Percentiles rank a stretch among this genome's conserved stretches.
Conservation (phyloP, 345 rosid species). For the Ceriops decandra region DNA sequence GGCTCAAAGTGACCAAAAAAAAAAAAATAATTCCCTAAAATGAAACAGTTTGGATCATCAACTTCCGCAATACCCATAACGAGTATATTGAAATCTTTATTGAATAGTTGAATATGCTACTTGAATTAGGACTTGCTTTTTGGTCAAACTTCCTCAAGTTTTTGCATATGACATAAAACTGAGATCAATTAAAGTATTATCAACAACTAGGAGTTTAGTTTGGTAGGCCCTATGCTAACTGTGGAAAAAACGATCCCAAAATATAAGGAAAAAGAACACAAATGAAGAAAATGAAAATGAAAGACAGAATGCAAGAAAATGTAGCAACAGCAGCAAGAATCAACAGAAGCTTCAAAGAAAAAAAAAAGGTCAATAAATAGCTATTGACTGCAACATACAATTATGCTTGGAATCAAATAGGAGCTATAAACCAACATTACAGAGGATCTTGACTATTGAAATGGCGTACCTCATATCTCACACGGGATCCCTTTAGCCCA, state of each 20-base stretch:
- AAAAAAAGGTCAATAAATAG: background rate
- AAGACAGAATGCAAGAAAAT: background rate
- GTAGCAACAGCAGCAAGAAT: background rate
- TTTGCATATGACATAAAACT: no score
- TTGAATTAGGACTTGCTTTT: no score
- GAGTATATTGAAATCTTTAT: no score
- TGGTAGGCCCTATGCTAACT: no score
- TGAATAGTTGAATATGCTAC: no score
- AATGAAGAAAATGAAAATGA: no score
- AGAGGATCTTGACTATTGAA: background rate
- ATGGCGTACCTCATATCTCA: slow-evolving; percentile 63
- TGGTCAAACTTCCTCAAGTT: no score
- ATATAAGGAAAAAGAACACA: no score
- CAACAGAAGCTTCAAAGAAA: background rate
- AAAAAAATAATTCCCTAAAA: background rate
- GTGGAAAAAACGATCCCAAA: no score
- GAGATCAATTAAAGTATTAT: no score
- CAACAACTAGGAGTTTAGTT: no score
- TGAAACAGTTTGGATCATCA: background rate
- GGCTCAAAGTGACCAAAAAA: background rate
- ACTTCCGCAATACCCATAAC: no score
- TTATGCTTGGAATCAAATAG: background rate
- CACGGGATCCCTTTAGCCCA: slow-evolving; percentile 39
- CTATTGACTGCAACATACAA: background rate
- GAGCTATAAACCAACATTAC: background rate